Evolutionary conservation across 345 rosid genomes (phyloP), one percentile per base, ranked within the genome.

Genomic region (Rhodomyrtus tomentosa): DNA sequence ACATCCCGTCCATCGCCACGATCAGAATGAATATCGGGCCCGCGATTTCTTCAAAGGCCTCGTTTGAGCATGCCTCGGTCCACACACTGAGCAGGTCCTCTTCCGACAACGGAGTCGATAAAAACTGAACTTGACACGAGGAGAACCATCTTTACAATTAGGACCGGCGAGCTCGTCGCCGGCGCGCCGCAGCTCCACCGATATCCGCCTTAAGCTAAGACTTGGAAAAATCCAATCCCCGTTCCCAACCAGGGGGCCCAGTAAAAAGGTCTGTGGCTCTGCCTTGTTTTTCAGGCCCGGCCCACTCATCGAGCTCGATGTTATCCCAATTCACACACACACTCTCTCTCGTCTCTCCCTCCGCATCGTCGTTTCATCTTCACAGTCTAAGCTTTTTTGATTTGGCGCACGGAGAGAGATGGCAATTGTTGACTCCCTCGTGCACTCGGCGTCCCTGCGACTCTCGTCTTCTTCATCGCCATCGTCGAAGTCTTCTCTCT

Each of bases 391-490:
- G 45, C 76, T 68, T 68, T 68, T 68, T 32, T 36, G 20, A 53
- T 42, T 32, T 68, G 76, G 76, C 24, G 76, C 76, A 32, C 24
- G 7, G 76, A 36, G 76, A 68, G 55, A 20, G 0, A 54, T 54
- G 56, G 56, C 56, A 8, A 12, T 54, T 22, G 56, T 22, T 10
- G 76, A 68, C 24, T 32, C 45, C 76, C 45, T 68, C 45, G 76
- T 21, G 45, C 76, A 2, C 76, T 68, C 76, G 16, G 68, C 91
- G 38, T 89, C 92, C 50, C 74, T 82, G 83, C 89, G 85, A 42
- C 87, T 88, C 86, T 85, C 88, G 20, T 76, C 91, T 32, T 62
- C 90, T 82, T 84, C 89, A 1, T 81, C 83, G 7, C 85, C 89
- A 0, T 84, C 91, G 4, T 87, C 88, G 14, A 87, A 85, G 1